A percentile compares a stretch with the other conserved stretches of the same genome.
These are phyloP conservation scores for Phaeotremella skinneri DNA, from an alignment of 768 basidiomycete species.

Conservation along the genomic window DNA sequence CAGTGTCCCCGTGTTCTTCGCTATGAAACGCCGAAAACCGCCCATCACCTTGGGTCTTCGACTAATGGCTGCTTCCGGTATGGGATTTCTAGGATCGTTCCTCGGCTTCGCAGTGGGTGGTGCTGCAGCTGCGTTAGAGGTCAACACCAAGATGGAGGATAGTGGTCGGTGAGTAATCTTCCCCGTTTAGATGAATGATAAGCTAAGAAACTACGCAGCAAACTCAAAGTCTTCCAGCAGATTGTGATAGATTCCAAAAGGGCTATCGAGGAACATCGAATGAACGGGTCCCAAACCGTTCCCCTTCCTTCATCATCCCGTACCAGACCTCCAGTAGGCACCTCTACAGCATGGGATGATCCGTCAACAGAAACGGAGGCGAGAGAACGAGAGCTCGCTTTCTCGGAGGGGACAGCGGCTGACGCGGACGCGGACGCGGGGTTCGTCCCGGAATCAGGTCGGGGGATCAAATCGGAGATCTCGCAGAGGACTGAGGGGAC, in stretches of 20 bases:
- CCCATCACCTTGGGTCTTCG: slow-evolving; percentile 8
- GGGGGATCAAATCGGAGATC: neutral
- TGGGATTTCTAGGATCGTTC: slow-evolving; percentile 30
- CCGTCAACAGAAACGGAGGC: slow-evolving; percentile 9
- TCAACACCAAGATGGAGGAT: slow-evolving; percentile 36
- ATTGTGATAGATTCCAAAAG: slow-evolving; percentile 27
- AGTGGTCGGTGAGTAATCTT: slow-evolving; percentile 26
- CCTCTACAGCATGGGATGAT: slow-evolving; percentile 8
- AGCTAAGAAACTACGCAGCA: neutral
- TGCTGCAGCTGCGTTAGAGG: slow-evolving; percentile 34
- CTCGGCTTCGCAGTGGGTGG: slow-evolving; percentile 38
- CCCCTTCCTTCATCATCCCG: neutral
- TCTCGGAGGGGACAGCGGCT: neutral
- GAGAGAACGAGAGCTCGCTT: slow-evolving; percentile 4
- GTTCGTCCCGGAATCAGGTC: neutral
- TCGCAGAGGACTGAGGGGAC: neutral
- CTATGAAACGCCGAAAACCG: slow-evolving; percentile 23
- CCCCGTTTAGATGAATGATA: neutral
- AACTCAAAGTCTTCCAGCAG: slow-evolving; percentile 25
- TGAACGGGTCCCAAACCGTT: neutral
- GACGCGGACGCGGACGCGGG: neutral
- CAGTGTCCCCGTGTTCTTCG: slow-evolving; percentile 22
- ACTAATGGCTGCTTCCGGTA: slow-evolving; percentile 11
- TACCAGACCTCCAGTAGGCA: neutral
- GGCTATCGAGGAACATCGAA: slow-evolving; percentile 14